Conservation (phyloP, 2,329 filamentous ascomycete genomes). For the Fusarium euwallaceae region DNA sequence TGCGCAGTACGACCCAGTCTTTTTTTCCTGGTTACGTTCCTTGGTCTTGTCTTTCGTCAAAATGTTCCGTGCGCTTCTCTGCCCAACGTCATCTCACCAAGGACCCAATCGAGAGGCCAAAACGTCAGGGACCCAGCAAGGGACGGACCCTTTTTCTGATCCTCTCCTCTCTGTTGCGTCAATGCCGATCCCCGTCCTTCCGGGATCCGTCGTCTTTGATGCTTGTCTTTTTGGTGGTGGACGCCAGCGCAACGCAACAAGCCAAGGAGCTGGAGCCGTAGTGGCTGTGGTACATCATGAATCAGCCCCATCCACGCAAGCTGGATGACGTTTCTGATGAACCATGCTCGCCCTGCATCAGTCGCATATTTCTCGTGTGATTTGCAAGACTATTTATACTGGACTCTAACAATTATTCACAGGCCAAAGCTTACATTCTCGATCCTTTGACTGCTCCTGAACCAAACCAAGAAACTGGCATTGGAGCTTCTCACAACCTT, state of each 20-base stretch:
- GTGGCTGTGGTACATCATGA: conserved; percentile 11
- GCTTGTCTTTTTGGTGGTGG: conserved; percentile 28
- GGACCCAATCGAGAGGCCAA: conserved; percentile 3
- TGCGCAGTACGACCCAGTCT: conserved; percentile 28
- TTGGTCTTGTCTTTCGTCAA: conserved; percentile 12
- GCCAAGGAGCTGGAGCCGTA: background rate
- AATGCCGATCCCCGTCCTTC: conserved; percentile 34
- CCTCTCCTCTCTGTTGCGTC: conserved; percentile 33
- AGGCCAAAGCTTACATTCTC: conserved; percentile 77
- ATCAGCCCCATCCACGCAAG: conserved; percentile 42
- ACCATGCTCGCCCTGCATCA: conserved; percentile 15
- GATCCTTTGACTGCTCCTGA: conserved; percentile 78
- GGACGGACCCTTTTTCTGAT: conserved; percentile 36
- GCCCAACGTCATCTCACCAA: conserved; percentile 42
- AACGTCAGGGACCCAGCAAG: conserved; percentile 33
- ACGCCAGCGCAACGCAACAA: conserved; percentile 27
- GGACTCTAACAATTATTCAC: conserved; percentile 24
- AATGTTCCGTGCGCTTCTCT: conserved; percentile 20
- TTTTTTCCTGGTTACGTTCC: conserved; percentile 9
- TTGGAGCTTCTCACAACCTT: conserved; percentile 41
- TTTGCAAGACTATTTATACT: background rate
- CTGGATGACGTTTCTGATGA: conserved; percentile 36
- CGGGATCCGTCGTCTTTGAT: conserved; percentile 20
- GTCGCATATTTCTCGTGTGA: background rate
- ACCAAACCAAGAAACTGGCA: conserved; percentile 74